These are phyloP conservation scores for Cladophialophora exuberans DNA, from an alignment of 2,329 filamentous ascomycete genomes.

Conservation along the genomic window DNA sequence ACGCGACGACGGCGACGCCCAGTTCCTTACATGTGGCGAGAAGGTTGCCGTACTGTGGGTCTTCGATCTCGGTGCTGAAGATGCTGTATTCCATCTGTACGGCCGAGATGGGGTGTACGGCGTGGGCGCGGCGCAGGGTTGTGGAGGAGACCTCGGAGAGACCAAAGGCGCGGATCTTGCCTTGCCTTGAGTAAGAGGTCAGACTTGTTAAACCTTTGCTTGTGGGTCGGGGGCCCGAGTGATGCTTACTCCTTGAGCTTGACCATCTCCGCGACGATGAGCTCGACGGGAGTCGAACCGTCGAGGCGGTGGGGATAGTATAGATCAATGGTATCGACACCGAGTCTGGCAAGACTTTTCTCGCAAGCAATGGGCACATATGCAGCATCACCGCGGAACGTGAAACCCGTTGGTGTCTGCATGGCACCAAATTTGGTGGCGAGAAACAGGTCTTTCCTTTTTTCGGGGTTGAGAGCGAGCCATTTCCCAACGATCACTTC, in stretches of 20 bases:
- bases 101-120: conserved; percentile 54
- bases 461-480: conserved; percentile 1
- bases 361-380: neutral
- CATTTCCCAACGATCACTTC: conserved; percentile 36
- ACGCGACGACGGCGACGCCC: conserved; percentile 26
- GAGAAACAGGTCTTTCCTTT: conserved; percentile 13
- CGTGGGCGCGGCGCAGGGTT: conserved; percentile 56
- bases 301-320: conserved; percentile 49
- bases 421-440: neutral
- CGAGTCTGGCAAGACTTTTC: neutral
- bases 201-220: too few relatives aligned
- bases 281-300: conserved; percentile 46
- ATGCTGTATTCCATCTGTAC: conserved; percentile 60
- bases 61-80: conserved; percentile 40
- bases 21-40: conserved; percentile 28
- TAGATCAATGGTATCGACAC: neutral
- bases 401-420: neutral
- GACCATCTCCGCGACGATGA: conserved; percentile 48
- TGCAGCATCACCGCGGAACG: neutral
- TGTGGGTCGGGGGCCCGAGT: too few relatives aligned
- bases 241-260: conserved; percentile 48
- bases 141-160: conserved; percentile 56
- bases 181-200: too few relatives aligned
- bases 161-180: conserved; percentile 62
- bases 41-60: conserved; percentile 4